phyloP scores from a whole-genome alignment of 2,329 filamentous ascomycete species.

The Xylariales sp. region DNA sequence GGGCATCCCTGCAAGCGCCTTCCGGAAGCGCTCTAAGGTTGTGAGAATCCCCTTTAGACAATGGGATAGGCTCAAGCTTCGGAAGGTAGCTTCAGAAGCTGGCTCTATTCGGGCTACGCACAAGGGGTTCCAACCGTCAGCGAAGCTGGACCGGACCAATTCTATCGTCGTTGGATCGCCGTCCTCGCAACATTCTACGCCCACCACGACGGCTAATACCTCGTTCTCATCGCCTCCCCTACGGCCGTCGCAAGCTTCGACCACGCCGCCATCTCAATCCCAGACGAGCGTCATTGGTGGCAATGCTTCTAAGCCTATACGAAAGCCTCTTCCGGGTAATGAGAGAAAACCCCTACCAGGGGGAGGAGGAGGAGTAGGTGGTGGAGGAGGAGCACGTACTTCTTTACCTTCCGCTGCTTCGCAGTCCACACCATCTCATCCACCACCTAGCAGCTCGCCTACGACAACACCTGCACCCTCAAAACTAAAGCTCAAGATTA shows the following conservation, averaged over 20 bases:
- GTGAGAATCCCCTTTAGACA: conserved; percentile 22
- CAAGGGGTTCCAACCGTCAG: conserved; percentile 18
- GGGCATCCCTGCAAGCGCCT: conserved; percentile 14
- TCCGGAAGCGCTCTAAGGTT: conserved; percentile 14
- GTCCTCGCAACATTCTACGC: conserved; percentile 4
- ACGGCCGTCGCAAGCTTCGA: conserved; percentile 2
- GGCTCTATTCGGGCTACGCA: conserved; percentile 22
- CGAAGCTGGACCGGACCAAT: conserved; percentile 10
- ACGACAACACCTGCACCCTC: conserved; percentile 12
- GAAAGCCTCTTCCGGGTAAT: conserved; percentile 13
- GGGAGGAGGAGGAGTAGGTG: too few relatives aligned
- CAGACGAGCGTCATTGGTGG: conserved; percentile 6
- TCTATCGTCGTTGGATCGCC: conserved; percentile 2
- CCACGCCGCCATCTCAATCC: conserved; percentile 7
- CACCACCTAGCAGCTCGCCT: conserved; percentile 4
- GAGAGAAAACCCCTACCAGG: conserved; percentile 6
- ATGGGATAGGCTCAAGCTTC: conserved; percentile 19
- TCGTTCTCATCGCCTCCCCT: conserved; percentile 6
- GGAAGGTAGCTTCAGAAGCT: conserved; percentile 11
- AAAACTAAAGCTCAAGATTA: conserved; percentile 24
- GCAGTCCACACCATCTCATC: conserved; percentile 10
- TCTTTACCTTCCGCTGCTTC: conserved; percentile 8
- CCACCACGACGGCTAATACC: neutral
- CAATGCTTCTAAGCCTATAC: conserved; percentile 13
- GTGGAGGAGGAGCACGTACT: conserved; percentile 5